phyloP scores from a whole-genome alignment of 2,329 filamentous ascomycete genomes.

The Chaetomium sp. region DNA sequence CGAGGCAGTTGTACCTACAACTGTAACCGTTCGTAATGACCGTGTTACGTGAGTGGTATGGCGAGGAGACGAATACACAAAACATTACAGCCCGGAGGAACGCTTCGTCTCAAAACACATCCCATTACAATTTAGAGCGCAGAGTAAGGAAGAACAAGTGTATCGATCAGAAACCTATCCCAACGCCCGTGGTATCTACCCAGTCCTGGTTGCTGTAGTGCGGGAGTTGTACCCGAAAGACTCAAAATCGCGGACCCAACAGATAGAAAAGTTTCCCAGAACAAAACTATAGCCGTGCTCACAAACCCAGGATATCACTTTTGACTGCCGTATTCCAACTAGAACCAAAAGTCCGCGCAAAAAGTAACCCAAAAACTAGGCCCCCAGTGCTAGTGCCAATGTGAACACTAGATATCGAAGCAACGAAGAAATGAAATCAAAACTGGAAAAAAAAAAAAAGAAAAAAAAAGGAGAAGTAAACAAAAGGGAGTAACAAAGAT shows the following conservation, averaged over 20 bases:
- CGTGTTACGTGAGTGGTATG: neutral
- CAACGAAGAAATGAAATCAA: neutral
- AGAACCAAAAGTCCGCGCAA: neutral
- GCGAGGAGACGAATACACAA: neutral
- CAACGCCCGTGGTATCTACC: conserved; percentile 16
- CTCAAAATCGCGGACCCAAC: neutral
- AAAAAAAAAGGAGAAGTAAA: neutral
- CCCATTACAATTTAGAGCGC: neutral
- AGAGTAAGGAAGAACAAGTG: neutral
- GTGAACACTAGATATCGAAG: neutral
- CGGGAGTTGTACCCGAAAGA: neutral
- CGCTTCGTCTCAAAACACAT: neutral
- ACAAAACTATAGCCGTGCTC: neutral
- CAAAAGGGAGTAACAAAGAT: neutral
- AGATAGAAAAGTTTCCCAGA: neutral
- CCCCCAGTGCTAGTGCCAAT: neutral
- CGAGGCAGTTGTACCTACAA: neutral
- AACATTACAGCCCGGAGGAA: neutral
- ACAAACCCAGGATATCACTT: neutral
- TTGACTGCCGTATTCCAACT: neutral
- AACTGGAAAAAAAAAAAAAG: neutral
- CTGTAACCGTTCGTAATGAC: neutral
- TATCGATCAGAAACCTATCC: neutral
- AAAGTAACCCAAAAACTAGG: neutral
- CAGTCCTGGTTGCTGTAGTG: neutral